phyloP scores from a whole-genome alignment of 768 basidiomycete genomes.

The Lentinus tigrinus region DNA sequence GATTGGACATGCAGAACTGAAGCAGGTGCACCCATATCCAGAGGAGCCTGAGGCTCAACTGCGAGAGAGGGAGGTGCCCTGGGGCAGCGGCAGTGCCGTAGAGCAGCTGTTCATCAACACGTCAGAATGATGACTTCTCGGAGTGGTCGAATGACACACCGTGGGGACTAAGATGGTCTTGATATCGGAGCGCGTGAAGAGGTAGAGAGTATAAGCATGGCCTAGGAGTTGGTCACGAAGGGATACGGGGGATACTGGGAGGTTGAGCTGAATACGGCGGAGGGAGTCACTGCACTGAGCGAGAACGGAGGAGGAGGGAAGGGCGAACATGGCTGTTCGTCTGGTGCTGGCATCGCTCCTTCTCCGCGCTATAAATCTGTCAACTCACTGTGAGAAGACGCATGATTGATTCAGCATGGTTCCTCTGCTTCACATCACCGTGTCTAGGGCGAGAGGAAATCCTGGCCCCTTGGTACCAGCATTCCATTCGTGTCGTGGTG shows the following conservation, averaged over 20 bases:
- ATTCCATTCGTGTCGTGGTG: too few species aligned
- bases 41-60: slow-evolving; percentile 7
- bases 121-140: not conserved
- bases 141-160: slow-evolving; percentile 18
- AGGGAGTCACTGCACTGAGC: not conserved
- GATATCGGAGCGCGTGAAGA: slow-evolving; percentile 37
- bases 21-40: slow-evolving; percentile 36
- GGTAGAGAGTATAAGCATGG: slow-evolving; percentile 25
- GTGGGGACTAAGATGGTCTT: slow-evolving; percentile 32
- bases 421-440: too few species aligned
- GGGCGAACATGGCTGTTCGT: not conserved
- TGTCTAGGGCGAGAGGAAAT: too few species aligned
- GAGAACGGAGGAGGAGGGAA: not conserved
- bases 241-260: not conserved
- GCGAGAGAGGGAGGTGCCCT: not conserved
- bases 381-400: not conserved
- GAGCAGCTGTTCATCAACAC: slow-evolving; percentile 16
- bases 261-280: not conserved
- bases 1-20: slow-evolving; percentile 35
- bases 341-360: not conserved
- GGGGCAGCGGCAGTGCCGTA: slow-evolving; percentile 19
- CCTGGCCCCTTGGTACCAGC: too few species aligned
- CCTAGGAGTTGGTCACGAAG: not conserved
- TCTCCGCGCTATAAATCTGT: not conserved
- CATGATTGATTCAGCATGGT: too few species aligned